Evolutionary conservation across 2,329 filamentous ascomycete genomes (phyloP).

Genomic region (Curvularia hawaiiensis): DNA sequence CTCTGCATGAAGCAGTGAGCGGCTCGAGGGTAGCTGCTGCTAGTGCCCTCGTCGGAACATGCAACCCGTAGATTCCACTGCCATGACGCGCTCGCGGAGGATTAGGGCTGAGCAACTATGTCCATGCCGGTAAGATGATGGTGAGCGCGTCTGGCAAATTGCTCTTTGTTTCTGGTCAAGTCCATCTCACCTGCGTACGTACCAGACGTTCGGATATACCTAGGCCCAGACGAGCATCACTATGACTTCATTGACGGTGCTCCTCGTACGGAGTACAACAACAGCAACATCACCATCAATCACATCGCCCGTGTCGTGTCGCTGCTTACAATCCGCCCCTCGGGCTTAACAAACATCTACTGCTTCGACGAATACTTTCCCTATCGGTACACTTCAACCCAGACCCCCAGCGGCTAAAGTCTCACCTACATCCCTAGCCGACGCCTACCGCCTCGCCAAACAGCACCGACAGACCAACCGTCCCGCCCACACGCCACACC

Average conservation of each 20-base stretch:
- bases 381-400: background rate
- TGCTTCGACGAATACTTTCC: constrained; percentile 6
- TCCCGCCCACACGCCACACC: constrained; percentile 8
- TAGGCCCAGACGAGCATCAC: constrained; percentile 3
- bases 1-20: background rate
- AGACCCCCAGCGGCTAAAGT: constrained; percentile 9
- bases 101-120: background rate
- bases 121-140: background rate
- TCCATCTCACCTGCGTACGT: background rate
- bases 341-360: constrained; percentile 2
- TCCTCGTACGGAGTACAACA: too few relatives aligned
- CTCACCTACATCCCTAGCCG: constrained; percentile 16
- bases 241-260: constrained; percentile 12
- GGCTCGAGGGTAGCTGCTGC: background rate
- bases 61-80: background rate
- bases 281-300: background rate
- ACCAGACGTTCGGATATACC: background rate
- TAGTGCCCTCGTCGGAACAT: background rate
- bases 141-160: background rate
- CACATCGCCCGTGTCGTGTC: background rate
- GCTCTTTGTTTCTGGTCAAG: background rate
- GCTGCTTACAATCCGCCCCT: background rate
- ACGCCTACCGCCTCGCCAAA: constrained; percentile 17
- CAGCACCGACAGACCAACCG: constrained; percentile 15
- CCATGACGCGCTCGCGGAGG: background rate